These are phyloP conservation scores for Phytophthora foliorum DNA, from an alignment of 352 stramenopile genomes.

Conservation along the genomic window DNA sequence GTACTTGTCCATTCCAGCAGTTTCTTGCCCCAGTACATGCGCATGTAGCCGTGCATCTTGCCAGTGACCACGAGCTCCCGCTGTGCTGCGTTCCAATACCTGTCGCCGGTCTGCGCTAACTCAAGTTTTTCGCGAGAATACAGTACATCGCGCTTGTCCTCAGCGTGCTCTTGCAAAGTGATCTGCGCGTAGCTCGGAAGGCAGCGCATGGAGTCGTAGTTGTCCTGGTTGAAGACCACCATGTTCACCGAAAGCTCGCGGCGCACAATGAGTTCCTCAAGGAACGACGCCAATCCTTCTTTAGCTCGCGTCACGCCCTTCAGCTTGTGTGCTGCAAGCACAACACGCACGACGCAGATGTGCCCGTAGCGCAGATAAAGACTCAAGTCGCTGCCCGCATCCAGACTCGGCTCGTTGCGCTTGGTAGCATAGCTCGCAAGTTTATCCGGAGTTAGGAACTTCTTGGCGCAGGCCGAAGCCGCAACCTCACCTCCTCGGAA, in stretches of 20 bases:
- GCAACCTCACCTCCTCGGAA: slow-evolving; percentile 79
- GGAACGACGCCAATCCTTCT: slow-evolving; percentile 91
- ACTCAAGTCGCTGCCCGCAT: slow-evolving; percentile 93
- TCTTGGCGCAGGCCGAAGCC: slow-evolving; percentile 75
- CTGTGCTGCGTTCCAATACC: slow-evolving; percentile 99
- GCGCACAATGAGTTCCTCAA: slow-evolving; percentile 98
- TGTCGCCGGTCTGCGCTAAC: slow-evolving; percentile 93
- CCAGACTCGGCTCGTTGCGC: slow-evolving; percentile 97
- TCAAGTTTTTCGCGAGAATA: slow-evolving; percentile 96
- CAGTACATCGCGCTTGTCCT: slow-evolving; percentile 88
- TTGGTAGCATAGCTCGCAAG: slow-evolving; percentile 72
- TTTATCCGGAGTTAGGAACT: slow-evolving; percentile 89
- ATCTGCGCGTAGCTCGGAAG: slow-evolving; percentile 93
- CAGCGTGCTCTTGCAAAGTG: slow-evolving; percentile 92
- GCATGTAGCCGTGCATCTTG: slow-evolving; percentile 94
- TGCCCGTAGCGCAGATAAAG: slow-evolving; percentile 96
- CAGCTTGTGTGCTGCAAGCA: slow-evolving; percentile 63
- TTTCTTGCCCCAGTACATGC: slow-evolving; percentile 99
- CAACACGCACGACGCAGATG: slow-evolving; percentile 77
- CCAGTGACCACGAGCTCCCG: slow-evolving; percentile 95
- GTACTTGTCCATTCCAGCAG: slow-evolving; percentile 98
- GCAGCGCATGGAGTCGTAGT: slow-evolving; percentile 96
- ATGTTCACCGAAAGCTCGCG: slow-evolving; percentile 98
- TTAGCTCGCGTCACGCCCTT: slow-evolving; percentile 77
- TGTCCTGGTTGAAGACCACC: slow-evolving; percentile 95